A percentile compares a stretch with the other conserved stretches of the same genome.
Conservation (phyloP, 148 eudicot species). For the Fagopyrum homotropicum region DNA sequence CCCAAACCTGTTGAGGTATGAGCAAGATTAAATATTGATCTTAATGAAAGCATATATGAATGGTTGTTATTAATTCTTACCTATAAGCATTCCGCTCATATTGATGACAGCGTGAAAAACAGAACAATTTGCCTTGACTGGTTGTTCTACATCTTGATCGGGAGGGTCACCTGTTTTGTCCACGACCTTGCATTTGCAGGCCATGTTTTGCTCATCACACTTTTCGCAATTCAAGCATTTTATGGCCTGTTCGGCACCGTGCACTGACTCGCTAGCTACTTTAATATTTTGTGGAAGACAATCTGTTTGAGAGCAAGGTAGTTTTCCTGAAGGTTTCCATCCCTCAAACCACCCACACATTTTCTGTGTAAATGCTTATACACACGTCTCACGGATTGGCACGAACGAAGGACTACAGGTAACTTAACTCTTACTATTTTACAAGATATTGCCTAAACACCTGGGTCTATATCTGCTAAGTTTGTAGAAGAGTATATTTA, state of each 20-base stretch:
- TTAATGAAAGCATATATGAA: neutral
- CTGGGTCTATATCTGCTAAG: neutral
- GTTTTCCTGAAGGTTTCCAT: slow-evolving; percentile 18
- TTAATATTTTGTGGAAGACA: slow-evolving; percentile 14
- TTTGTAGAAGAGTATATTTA: neutral
- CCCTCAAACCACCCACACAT: slow-evolving; percentile 13
- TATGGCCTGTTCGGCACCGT: neutral
- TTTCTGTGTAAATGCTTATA: neutral
- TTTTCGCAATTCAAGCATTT: slow-evolving; percentile 14
- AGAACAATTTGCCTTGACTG: slow-evolving; percentile 36
- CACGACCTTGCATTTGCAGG: slow-evolving; percentile 23
- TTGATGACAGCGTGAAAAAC: slow-evolving; percentile 64
- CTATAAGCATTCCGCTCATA: slow-evolving; percentile 83
- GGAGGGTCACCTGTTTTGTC: slow-evolving; percentile 1
- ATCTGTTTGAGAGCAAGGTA: slow-evolving; percentile 5
- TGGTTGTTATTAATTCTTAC: slow-evolving; percentile 19
- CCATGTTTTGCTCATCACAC: slow-evolving; percentile 26
- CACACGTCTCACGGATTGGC: neutral
- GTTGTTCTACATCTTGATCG: slow-evolving; percentile 8
- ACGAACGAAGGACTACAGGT: neutral
- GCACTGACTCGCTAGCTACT: slow-evolving; percentile 13
- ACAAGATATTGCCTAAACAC: neutral
- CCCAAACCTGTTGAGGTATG: slow-evolving; percentile 46
- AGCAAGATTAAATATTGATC: neutral
- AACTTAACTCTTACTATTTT: neutral